These are phyloP conservation scores for Aspergillus luchuensis DNA, from an alignment of 2,329 filamentous ascomycete genomes.

Conservation along the genomic window DNA sequence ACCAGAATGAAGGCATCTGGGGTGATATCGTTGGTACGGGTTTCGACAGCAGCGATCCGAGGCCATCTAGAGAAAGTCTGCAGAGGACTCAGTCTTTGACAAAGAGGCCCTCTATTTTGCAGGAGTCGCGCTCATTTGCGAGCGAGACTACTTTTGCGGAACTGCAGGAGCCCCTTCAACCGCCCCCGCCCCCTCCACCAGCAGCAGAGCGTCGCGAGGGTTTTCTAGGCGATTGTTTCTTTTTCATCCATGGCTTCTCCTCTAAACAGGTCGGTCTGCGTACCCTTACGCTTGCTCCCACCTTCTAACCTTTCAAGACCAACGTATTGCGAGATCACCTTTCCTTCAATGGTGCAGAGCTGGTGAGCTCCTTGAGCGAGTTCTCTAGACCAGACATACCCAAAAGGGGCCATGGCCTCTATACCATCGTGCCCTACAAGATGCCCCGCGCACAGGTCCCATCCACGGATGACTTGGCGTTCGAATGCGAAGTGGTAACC, in stretches of 20 bases:
- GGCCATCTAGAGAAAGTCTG: constrained; percentile 30
- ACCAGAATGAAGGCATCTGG: constrained; percentile 84
- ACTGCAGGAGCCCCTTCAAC: constrained; percentile 25
- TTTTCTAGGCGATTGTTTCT: constrained; percentile 57
- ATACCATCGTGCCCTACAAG: constrained; percentile 45
- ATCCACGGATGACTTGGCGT: constrained; percentile 43
- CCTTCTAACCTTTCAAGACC: constrained; percentile 29
- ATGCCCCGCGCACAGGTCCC: constrained; percentile 36
- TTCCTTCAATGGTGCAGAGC: constrained; percentile 43
- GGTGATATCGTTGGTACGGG: constrained; percentile 72
- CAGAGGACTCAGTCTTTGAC: constrained; percentile 21
- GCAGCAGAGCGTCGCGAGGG: constrained; percentile 44
- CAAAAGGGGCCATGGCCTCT: constrained; percentile 37
- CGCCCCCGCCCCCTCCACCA: constrained; percentile 15
- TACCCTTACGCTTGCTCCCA: neutral
- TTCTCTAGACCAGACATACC: constrained; percentile 38
- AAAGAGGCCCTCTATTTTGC: constrained; percentile 28
- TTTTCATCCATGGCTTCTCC: constrained; percentile 64
- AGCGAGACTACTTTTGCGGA: constrained; percentile 40
- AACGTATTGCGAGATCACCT: constrained; percentile 45
- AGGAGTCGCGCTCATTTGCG: constrained; percentile 41
- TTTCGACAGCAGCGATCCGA: constrained; percentile 30
- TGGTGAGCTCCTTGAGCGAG: constrained; percentile 38
- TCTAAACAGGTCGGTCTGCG: constrained; percentile 51
- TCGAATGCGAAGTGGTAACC: constrained; percentile 63